Conservation (phyloP, 2,329 filamentous ascomycete species). For the Pseudonectria buxi region DNA sequence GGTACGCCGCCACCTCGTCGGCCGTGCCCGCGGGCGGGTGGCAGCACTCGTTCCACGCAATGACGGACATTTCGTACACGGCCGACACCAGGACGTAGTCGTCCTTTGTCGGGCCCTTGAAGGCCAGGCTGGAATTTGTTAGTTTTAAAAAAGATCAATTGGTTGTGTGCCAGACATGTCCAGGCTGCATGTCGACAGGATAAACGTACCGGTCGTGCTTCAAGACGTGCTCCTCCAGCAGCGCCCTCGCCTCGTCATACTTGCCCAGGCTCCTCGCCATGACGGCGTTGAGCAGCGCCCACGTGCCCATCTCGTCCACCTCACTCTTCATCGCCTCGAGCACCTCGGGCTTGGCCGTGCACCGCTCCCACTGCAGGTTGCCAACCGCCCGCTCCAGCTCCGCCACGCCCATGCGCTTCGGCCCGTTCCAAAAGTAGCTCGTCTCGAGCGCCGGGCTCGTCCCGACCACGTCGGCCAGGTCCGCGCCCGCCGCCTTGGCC, state of each 20-base stretch:
- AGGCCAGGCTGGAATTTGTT: constrained; percentile 34
- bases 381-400: constrained; percentile 59
- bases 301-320: constrained; percentile 56
- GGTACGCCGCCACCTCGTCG: constrained; percentile 30
- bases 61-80: constrained; percentile 79
- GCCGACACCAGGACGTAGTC: constrained; percentile 68
- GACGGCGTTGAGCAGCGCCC: constrained; percentile 59
- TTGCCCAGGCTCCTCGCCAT: constrained; percentile 57
- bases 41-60: constrained; percentile 66
- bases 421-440: constrained; percentile 89
- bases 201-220: constrained; percentile 52
- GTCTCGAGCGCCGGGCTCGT: constrained; percentile 81
- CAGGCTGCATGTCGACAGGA: too few species aligned
- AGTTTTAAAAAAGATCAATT: too few species aligned
- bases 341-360: constrained; percentile 39
- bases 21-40: constrained; percentile 26
- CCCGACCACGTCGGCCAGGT: constrained; percentile 74
- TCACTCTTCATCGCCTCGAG: constrained; percentile 43
- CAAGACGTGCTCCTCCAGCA: constrained; percentile 60
- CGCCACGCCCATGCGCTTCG: constrained; percentile 65
- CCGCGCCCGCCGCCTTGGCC: constrained; percentile 57
- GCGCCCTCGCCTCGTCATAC: constrained; percentile 56
- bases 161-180: too few species aligned
- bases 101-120: constrained; percentile 57
- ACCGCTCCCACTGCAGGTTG: constrained; percentile 60